phyloP scores from a whole-genome alignment of 805 yeast species.

The Wickerhamomyces queroliae region DNA sequence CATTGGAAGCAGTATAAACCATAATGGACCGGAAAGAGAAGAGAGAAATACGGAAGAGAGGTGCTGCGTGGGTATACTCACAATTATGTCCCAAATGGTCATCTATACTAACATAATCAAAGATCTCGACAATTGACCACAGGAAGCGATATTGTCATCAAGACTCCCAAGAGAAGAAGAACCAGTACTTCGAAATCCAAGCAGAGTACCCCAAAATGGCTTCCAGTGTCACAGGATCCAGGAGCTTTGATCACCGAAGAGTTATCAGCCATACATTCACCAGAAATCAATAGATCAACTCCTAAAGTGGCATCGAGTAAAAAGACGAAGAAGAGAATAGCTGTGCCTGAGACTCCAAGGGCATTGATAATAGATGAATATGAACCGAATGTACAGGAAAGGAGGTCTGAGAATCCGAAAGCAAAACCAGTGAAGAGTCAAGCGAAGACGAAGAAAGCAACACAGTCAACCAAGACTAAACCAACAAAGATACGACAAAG shows the following conservation, averaged over 20 bases:
- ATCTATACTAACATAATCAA: neutral
- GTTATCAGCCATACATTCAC: constrained; percentile 6
- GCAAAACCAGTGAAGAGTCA: no score
- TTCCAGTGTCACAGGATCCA: constrained; percentile 12
- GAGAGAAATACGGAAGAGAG: constrained; percentile 7
- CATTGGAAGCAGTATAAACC: neutral
- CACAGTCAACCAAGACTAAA: constrained; percentile 10
- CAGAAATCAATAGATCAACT: constrained; percentile 1
- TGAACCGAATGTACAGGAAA: constrained; percentile 4
- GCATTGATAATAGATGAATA: no score
- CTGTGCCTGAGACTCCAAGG: neutral
- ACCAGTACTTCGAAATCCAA: constrained; percentile 4
- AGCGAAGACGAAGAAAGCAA: no score
- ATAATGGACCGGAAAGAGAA: constrained; percentile 15
- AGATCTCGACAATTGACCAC: constrained; percentile 8
- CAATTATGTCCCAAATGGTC: neutral
- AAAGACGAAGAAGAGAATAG: constrained; percentile 1
- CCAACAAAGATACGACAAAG: neutral
- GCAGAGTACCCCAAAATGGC: constrained; percentile 1
- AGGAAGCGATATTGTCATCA: constrained; percentile 6
- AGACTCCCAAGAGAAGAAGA: constrained; percentile 6
- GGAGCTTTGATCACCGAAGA: constrained; percentile 17
- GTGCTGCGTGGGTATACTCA: constrained; percentile 3
- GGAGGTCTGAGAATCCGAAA: constrained; percentile 1
- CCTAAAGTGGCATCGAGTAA: neutral